phyloP scores from a whole-genome alignment of 2,329 filamentous ascomycete genomes.

The Penicillium frequentans region DNA sequence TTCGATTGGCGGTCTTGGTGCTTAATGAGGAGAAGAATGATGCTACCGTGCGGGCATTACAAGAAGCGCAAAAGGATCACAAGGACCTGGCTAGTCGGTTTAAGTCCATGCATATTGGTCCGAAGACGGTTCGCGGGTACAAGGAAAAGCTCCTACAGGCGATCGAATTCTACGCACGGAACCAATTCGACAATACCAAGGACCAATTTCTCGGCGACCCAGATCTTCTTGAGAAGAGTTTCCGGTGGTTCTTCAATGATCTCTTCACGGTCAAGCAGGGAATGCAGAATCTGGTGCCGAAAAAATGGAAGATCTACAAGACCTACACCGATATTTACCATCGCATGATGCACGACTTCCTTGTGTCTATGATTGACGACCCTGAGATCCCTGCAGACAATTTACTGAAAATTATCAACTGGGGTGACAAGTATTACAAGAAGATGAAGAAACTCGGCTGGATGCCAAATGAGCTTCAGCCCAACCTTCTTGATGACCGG shows the following conservation, averaged over 20 bases:
- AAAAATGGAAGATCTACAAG: slow-evolving; percentile 93
- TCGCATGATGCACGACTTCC: slow-evolving; percentile 90
- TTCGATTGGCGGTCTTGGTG: slow-evolving; percentile 86
- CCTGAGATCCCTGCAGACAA: slow-evolving; percentile 80
- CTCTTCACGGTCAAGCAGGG: slow-evolving; percentile 91
- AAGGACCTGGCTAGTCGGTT: slow-evolving; percentile 91
- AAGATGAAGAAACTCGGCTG: slow-evolving; percentile 93
- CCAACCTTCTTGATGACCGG: slow-evolving; percentile 86
- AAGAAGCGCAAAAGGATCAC: slow-evolving; percentile 93
- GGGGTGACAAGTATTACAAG: slow-evolving; percentile 92
- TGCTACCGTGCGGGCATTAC: slow-evolving; percentile 82
- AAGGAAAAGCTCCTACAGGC: slow-evolving; percentile 91
- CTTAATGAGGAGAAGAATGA: slow-evolving; percentile 97
- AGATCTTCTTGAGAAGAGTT: slow-evolving; percentile 76
- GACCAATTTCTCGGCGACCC: slow-evolving; percentile 82
- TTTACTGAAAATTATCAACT: slow-evolving; percentile 88
- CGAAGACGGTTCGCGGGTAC: slow-evolving; percentile 89
- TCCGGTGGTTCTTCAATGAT: slow-evolving; percentile 98
- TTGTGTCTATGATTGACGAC: slow-evolving; percentile 80
- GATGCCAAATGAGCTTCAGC: slow-evolving; percentile 70
- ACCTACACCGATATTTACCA: slow-evolving; percentile 92
- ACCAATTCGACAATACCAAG: slow-evolving; percentile 70
- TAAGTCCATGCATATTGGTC: slow-evolving; percentile 91
- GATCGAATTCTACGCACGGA: slow-evolving; percentile 70
- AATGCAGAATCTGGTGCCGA: slow-evolving; percentile 88